Percentiles rank a stretch among this genome's conserved stretches.
These are phyloP conservation scores for Fusarium goolgardi DNA, from an alignment of 2,329 filamentous ascomycete genomes.

Conservation along the genomic window DNA sequence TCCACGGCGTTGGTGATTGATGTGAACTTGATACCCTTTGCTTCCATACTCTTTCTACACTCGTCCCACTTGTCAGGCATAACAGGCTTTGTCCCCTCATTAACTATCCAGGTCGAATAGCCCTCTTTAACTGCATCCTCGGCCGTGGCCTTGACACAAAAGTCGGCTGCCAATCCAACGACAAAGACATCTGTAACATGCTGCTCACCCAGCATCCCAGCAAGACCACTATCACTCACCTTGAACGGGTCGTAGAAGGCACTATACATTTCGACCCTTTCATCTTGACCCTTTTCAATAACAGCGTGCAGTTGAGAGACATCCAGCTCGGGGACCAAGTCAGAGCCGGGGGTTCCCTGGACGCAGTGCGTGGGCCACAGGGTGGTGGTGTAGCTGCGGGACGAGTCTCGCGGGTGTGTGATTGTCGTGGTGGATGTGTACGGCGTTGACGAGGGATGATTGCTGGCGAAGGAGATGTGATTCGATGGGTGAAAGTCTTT, in stretches of 20 bases:
- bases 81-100: slow-evolving; percentile 82
- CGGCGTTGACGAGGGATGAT: slow-evolving; percentile 75
- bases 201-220: slow-evolving; percentile 63
- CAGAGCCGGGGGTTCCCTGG: slow-evolving; percentile 76
- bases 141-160: slow-evolving; percentile 86
- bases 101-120: slow-evolving; percentile 80
- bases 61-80: slow-evolving; percentile 69
- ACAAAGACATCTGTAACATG: slow-evolving; percentile 83
- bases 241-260: slow-evolving; percentile 86
- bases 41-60: slow-evolving; percentile 64
- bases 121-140: slow-evolving; percentile 80
- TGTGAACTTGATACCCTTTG: slow-evolving; percentile 72
- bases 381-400: slow-evolving; percentile 72
- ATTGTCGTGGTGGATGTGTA: slow-evolving; percentile 75
- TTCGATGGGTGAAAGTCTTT: slow-evolving; percentile 87
- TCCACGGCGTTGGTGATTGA: slow-evolving; percentile 47
- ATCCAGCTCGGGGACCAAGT: slow-evolving; percentile 79
- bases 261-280: slow-evolving; percentile 90
- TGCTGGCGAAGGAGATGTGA: slow-evolving; percentile 90
- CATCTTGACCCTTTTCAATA: slow-evolving; percentile 81
- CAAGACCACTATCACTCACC: slow-evolving; percentile 73
- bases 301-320: slow-evolving; percentile 68
- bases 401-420: slow-evolving; percentile 71
- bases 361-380: slow-evolving; percentile 96
- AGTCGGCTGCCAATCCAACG: slow-evolving; percentile 88